phyloP scores from a whole-genome alignment of 2,329 filamentous ascomycete genomes.

The Talaromyces sp. region DNA sequence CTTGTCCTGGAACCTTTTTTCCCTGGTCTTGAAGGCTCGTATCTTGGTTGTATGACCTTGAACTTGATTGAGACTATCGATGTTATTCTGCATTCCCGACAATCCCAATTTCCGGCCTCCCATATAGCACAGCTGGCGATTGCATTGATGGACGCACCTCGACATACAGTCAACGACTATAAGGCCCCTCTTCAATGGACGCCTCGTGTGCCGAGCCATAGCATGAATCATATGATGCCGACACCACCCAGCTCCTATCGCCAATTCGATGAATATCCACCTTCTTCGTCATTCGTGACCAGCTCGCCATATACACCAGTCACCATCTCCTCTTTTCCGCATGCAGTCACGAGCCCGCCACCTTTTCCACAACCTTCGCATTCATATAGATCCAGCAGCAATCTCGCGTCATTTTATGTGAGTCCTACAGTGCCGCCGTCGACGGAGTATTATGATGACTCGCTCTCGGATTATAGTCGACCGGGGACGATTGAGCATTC shows the following conservation, averaged over 20 bases:
- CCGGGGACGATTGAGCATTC: constrained; percentile 34
- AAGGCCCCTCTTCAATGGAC: constrained; percentile 67
- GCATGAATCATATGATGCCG: constrained; percentile 39
- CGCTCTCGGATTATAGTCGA: constrained; percentile 34
- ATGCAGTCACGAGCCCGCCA: constrained; percentile 28
- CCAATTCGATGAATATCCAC: constrained; percentile 31
- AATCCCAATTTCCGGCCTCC: constrained; percentile 57
- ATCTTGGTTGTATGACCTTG: constrained; percentile 78
- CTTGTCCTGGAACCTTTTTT: constrained; percentile 87
- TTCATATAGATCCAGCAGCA: constrained; percentile 35
- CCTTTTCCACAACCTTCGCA: constrained; percentile 38
- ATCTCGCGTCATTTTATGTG: constrained; percentile 36
- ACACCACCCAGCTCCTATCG: constrained; percentile 38
- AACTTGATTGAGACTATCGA: constrained; percentile 84
- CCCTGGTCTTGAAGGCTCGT: constrained; percentile 84
- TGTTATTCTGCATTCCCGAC: constrained; percentile 69
- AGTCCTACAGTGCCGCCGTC: constrained; percentile 36
- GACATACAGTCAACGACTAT: constrained; percentile 68
- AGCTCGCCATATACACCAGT: constrained; percentile 43
- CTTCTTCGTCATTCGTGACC: constrained; percentile 38
- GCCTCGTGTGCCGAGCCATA: constrained; percentile 25
- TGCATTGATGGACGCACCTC: constrained; percentile 69
- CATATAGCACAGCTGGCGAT: constrained; percentile 62
- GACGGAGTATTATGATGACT: constrained; percentile 35
- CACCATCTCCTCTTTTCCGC: constrained; percentile 41